phyloP scores from a whole-genome alignment of 768 basidiomycete genomes.

The Phaeotremella fagi region DNA sequence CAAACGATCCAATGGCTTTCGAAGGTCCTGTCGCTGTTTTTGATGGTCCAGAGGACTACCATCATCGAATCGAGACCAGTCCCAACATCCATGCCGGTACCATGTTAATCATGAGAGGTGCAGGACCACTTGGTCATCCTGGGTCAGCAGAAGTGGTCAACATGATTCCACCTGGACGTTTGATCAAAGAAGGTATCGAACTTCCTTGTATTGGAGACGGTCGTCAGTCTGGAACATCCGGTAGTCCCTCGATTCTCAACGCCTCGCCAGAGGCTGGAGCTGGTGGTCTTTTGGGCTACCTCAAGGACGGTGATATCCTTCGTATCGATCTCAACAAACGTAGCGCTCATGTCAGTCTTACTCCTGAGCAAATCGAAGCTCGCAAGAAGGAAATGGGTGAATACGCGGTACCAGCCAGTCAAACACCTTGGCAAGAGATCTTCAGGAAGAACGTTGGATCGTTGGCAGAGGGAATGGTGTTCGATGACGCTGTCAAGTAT shows the following conservation, averaged over 20 bases:
- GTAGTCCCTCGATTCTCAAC: constrained; percentile 45
- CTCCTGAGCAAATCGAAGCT: constrained; percentile 30
- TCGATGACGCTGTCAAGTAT: constrained; percentile 42
- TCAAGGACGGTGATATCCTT: constrained; percentile 38
- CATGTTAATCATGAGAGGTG: constrained; percentile 46
- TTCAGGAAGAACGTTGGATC: constrained; percentile 40
- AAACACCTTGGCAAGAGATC: constrained; percentile 48
- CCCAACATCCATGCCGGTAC: constrained; percentile 29
- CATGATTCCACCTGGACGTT: constrained; percentile 43
- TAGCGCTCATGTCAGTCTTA: constrained; percentile 36
- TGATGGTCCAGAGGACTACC: constrained; percentile 47
- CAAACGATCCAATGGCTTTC: constrained; percentile 45
- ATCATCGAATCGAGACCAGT: constrained; percentile 34
- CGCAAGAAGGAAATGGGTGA: constrained; percentile 34
- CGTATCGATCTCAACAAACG: constrained; percentile 40
- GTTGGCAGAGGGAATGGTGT: constrained; percentile 45
- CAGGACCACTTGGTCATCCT: constrained; percentile 42
- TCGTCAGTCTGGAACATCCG: constrained; percentile 44
- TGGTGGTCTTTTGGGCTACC: constrained; percentile 38
- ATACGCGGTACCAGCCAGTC: constrained; percentile 30
- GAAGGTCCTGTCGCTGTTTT: constrained; percentile 47
- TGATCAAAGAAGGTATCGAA: constrained; percentile 46
- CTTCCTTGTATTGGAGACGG: constrained; percentile 48
- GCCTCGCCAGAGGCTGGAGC: constrained; percentile 44
- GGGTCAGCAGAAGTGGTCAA: constrained; percentile 46